These are phyloP conservation scores for Candida maesae DNA, from an alignment of 805 yeast genomes.

Conservation along the genomic window DNA sequence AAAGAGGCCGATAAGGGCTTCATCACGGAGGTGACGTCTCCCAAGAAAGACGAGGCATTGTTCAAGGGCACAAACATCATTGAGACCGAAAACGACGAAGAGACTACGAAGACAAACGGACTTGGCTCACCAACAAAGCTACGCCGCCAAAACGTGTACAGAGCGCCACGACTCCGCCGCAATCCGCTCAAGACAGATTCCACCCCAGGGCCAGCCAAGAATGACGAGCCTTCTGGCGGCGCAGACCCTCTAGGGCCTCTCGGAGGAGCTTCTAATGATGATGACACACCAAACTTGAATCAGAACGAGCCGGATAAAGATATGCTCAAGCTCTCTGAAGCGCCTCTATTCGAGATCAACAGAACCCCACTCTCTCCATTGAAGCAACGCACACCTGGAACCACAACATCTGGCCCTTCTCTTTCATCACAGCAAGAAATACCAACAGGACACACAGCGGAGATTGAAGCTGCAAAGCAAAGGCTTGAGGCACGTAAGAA, in stretches of 20 bases:
- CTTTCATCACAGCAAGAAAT: conserved; percentile 3
- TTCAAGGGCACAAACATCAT: conserved; percentile 28
- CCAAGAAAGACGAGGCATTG: conserved; percentile 31
- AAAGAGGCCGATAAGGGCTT: conserved; percentile 30
- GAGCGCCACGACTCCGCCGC: conserved; percentile 45
- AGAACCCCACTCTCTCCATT: conserved; percentile 27
- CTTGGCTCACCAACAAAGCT: conserved; percentile 36
- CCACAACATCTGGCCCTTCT: conserved; percentile 6
- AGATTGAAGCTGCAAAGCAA: conserved; percentile 12
- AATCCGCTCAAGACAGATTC: conserved; percentile 22
- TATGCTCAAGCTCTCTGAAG: conserved; percentile 44
- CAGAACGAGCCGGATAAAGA: conserved; percentile 32
- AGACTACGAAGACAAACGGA: conserved; percentile 3
- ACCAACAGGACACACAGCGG: conserved; percentile 1
- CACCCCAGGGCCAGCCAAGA: not conserved
- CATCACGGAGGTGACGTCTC: conserved; percentile 19
- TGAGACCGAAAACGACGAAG: conserved; percentile 7
- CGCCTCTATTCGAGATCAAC: conserved; percentile 49
- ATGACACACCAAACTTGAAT: conserved; percentile 22
- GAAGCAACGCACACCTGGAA: conserved; percentile 9
- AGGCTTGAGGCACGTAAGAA: conserved; percentile 11
- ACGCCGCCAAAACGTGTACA: conserved; percentile 41
- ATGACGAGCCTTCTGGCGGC: conserved; percentile 24
- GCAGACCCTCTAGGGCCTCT: conserved; percentile 32
- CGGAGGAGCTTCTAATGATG: conserved; percentile 30